Base-by-base conservation (phyloP, 164 flowering plant species). In the Umbellularia californica region DNA sequence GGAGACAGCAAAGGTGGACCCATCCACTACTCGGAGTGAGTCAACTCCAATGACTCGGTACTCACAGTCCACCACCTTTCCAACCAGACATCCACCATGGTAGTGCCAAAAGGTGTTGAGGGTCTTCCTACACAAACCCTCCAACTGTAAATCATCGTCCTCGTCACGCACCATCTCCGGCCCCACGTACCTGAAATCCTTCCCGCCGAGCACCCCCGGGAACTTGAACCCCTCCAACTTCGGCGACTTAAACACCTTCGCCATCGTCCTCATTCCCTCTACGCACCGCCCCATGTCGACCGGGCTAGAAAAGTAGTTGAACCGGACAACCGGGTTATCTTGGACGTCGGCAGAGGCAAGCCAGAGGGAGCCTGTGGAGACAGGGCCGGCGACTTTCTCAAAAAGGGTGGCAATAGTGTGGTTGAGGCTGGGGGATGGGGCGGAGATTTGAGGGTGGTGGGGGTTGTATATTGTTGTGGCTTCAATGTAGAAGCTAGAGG, bases 21-120 rank as follows among this genome's bases (percentile, higher is more conserved):
- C 97, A 77, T 93, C 98, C 1, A 95, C 88, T 5, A 95, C 83
- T 33, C 98, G 76, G 5, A 95, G 88, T 1, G 82, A 77, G 69
- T 81, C 82, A 17, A 93, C 35, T 0, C 98, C 98, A 0, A 89
- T 65, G 1, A 93, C 92, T 62, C 79, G 80, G 71, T 76, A 79
- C 20, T 87, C 69, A 1, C 28, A 50, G 76, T 91, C 94, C 9
- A 95, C 97, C 58, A 93, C 98, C 80, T 84, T 88, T 28, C 98
- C 98, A 23, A 84, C 84, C 9, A 90, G 72, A 71, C 97, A 89
- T 17, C 98, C 98, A 0, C 98, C 98, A 65, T 95, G 97, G 76
- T 95, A 95, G 70, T 95, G 98, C 98, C 97, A 93, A 35, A 95
- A 89, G 25, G 97, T 93, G 74, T 81, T 86, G n/a, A 95, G 97